Conservation (phyloP, 768 basidiomycete species). For the Tremella mesenterica region DNA sequence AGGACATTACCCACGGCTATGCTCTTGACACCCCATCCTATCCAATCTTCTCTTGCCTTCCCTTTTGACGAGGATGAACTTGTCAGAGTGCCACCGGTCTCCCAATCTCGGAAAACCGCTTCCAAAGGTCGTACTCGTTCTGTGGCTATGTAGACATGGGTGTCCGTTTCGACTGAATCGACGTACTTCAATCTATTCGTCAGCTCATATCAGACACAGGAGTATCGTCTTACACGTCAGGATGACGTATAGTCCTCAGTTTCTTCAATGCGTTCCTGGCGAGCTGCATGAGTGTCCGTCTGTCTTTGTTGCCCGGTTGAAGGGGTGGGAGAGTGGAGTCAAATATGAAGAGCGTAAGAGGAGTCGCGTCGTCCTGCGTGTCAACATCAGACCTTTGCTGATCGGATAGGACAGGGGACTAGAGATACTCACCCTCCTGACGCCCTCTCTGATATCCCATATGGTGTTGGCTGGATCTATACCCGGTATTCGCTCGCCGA, state of each 20-base stretch:
- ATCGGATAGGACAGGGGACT: neutral
- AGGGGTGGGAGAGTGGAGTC: conserved; percentile 48
- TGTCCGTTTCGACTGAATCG: conserved; percentile 84
- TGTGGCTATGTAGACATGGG: conserved; percentile 81
- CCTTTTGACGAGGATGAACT: conserved; percentile 30
- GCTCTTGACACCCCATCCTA: conserved; percentile 86
- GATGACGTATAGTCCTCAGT: conserved; percentile 82
- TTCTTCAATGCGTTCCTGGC: conserved; percentile 86
- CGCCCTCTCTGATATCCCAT: conserved; percentile 79
- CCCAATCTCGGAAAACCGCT: conserved; percentile 56
- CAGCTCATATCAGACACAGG: neutral
- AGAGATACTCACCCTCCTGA: conserved; percentile 59
- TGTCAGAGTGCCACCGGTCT: conserved; percentile 32
- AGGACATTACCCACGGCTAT: conserved; percentile 58
- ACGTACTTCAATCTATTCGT: conserved; percentile 65
- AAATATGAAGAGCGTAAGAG: conserved; percentile 86
- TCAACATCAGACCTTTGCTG: neutral
- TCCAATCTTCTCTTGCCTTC: conserved; percentile 72
- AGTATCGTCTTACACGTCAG: conserved; percentile 56
- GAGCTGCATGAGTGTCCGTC: conserved; percentile 59
- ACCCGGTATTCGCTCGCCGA: conserved; percentile 63
- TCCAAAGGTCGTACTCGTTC: conserved; percentile 78
- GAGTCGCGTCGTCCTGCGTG: conserved; percentile 71
- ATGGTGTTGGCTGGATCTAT: conserved; percentile 57
- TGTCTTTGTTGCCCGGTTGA: conserved; percentile 46